Base-by-base conservation (phyloP, 2,329 filamentous ascomycete genomes). In the Ophiocordyceps camponoti-rufipedis region DNA sequence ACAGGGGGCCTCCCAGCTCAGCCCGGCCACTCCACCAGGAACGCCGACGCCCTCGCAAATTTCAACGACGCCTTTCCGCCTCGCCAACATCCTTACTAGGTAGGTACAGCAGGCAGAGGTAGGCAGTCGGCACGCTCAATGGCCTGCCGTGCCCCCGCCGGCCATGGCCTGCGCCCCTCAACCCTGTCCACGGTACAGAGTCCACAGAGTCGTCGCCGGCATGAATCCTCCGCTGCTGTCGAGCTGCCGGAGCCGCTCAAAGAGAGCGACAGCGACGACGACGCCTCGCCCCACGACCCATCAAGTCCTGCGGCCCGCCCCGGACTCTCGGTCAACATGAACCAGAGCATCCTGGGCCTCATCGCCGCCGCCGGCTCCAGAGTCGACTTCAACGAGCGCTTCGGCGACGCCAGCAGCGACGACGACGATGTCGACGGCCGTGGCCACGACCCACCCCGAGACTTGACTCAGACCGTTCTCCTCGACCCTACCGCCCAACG, bases 311-410 rank as follows among this genome's bases (percentile, higher is more conserved):
- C 67, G 2, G 58, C 55, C 9, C 65, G 68, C 47, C 64, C 63
- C 35, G 62, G 66, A 13, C 65, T 73, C 59, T 71, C 73, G 48
- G 68, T 76, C 63, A 85, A 87, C 56, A 85, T 94, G 79, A 91
- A 94, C 62, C 88, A 94, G 68, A 93, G 85, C 51, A 80, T 96
- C 46, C 94, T 95, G 60, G 87, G 86, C 45, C 76, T 96, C 64
- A 88, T 96, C 52, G 85, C 88, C 7, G 85, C 86, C 14, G 86
- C 86, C 35, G 85, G 87, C 7, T 88, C 85, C 29, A 78, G 78
- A 48, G 80, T 83, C 44, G 82, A 93, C 62, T 87, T 93, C 57
- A 80, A 85, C 60, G 74, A 83, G 48, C 76, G 83, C 35, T 89
- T 91, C 60, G 82, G 87, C 56, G 82, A 67, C 44, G 70, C 82